Conservation (phyloP, 2,329 filamentous ascomycete genomes). For the Ophiocordyceps polyrhachis-furcata region DNA sequence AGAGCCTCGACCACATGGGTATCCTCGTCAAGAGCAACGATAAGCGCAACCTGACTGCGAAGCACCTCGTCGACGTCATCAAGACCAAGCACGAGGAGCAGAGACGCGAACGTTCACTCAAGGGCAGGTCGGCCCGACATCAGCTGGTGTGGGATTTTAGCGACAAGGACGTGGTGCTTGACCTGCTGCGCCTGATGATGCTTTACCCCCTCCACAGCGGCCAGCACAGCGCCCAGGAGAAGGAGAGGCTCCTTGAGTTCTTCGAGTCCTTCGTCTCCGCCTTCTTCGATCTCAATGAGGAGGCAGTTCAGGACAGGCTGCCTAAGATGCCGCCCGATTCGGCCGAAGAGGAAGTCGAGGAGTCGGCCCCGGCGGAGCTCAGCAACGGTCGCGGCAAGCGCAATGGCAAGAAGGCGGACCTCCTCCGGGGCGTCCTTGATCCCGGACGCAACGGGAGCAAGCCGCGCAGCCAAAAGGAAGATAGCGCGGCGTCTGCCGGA, state of each 20-base stretch:
- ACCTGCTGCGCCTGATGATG: constrained; percentile 43
- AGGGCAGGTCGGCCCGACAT: constrained; percentile 41
- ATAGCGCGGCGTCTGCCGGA: constrained; percentile 47
- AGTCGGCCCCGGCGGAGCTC: constrained; percentile 50
- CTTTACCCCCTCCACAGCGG: constrained; percentile 49
- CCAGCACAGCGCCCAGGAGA: constrained; percentile 53
- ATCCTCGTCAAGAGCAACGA: constrained; percentile 76
- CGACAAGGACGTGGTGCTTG: constrained; percentile 48
- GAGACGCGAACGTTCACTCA: constrained; percentile 48
- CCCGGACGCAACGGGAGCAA: constrained; percentile 53
- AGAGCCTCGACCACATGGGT: constrained; percentile 91
- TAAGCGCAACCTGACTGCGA: constrained; percentile 79
- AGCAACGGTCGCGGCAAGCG: constrained; percentile 50
- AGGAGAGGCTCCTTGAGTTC: constrained; percentile 55
- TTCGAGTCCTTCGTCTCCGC: constrained; percentile 57
- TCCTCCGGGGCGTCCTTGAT: constrained; percentile 76
- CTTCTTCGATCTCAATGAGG: constrained; percentile 60
- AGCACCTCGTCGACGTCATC: constrained; percentile 77
- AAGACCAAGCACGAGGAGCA: constrained; percentile 88
- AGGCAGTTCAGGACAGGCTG: constrained; percentile 47
- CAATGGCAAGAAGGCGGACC: constrained; percentile 57
- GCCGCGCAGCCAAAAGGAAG: constrained; percentile 56
- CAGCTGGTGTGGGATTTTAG: constrained; percentile 62
- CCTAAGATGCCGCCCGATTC: constrained; percentile 51
- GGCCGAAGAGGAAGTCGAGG: constrained; percentile 61